These are phyloP conservation scores for Linnemannia exigua DNA, from an alignment of 192 early-diverging fungal species.

Conservation along the genomic window DNA sequence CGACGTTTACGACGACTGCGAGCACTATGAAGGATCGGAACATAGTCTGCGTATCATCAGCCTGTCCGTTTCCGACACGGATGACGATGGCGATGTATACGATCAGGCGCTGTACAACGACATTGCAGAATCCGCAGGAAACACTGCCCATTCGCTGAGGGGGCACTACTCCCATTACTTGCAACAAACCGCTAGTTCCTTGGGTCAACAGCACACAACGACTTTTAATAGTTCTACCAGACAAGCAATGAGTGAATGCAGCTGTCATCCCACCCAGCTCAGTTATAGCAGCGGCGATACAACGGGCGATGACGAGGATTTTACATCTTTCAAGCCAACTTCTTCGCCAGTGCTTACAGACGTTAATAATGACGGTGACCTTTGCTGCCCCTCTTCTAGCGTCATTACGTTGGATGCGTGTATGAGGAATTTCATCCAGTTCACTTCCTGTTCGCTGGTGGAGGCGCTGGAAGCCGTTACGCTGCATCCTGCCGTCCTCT, in stretches of 20 bases:
- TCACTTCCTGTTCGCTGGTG: slow-evolving; percentile 79
- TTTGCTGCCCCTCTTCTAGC: slow-evolving; percentile 56
- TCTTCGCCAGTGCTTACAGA: neutral
- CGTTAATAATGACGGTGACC: slow-evolving; percentile 46
- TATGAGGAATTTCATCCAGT: slow-evolving; percentile 83
- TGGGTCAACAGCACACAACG: neutral
- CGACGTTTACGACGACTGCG: slow-evolving; percentile 31
- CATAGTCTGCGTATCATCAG: slow-evolving; percentile 41
- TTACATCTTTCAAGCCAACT: neutral
- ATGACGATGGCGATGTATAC: slow-evolving; percentile 13
- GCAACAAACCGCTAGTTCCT: neutral
- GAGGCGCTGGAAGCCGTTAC: slow-evolving; percentile 89
- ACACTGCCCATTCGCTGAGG: neutral
- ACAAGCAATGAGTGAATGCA: slow-evolving; percentile 28
- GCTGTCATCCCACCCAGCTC: slow-evolving; percentile 5
- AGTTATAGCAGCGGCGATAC: neutral
- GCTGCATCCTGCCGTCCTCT: slow-evolving; percentile 79
- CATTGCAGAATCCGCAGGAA: neutral
- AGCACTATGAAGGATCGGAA: slow-evolving; percentile 43
- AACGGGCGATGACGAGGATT: neutral
- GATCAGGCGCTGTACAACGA: neutral
- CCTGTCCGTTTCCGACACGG: slow-evolving; percentile 25
- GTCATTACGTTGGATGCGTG: slow-evolving; percentile 80
- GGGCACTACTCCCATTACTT: neutral
- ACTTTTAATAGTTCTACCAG: neutral